Conservation (phyloP, 2,329 filamentous ascomycete genomes). For the Trichophyton rubrum region DNA sequence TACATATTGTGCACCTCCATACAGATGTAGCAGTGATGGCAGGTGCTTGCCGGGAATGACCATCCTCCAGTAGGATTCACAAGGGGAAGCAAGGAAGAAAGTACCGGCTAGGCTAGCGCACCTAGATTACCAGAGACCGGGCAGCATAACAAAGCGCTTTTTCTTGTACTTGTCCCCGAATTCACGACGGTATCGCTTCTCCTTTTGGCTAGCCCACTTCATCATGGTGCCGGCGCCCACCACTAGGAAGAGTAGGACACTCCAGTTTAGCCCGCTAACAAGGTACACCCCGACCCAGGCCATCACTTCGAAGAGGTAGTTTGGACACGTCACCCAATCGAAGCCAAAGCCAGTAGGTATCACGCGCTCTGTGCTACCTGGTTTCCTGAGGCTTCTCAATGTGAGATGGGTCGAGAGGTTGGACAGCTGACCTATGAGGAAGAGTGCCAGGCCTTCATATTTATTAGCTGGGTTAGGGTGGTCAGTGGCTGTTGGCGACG, state of each 20-base stretch:
- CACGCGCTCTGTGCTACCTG: slow-evolving; percentile 71
- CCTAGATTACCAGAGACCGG: slow-evolving; percentile 53
- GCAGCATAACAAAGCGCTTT: slow-evolving; percentile 75
- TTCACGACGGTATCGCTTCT: slow-evolving; percentile 75
- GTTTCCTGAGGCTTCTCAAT: slow-evolving; percentile 61
- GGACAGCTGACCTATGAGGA: slow-evolving; percentile 61
- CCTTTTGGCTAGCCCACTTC: slow-evolving; percentile 81
- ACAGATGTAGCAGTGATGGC: neutral
- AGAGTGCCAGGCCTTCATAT: slow-evolving; percentile 60
- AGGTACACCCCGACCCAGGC: slow-evolving; percentile 76
- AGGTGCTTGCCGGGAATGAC: neutral
- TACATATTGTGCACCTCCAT: neutral
- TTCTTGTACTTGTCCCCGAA: slow-evolving; percentile 91
- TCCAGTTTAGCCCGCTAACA: slow-evolving; percentile 60
- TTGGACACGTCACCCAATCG: slow-evolving; percentile 79
- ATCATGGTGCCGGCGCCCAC: slow-evolving; percentile 70
- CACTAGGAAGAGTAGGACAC: slow-evolving; percentile 61
- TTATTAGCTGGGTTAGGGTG: slow-evolving; percentile 44
- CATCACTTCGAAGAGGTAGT: slow-evolving; percentile 87
- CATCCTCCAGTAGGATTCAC: neutral
- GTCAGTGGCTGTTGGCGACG: slow-evolving; percentile 49
- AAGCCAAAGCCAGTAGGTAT: slow-evolving; percentile 83
- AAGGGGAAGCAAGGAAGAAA: neutral
- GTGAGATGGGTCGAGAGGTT: slow-evolving; percentile 73
- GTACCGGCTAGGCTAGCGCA: neutral